Evolutionary conservation across 2,329 filamentous ascomycete genomes (phyloP).

Genomic region (Rhexocercosporidium sp.): DNA sequence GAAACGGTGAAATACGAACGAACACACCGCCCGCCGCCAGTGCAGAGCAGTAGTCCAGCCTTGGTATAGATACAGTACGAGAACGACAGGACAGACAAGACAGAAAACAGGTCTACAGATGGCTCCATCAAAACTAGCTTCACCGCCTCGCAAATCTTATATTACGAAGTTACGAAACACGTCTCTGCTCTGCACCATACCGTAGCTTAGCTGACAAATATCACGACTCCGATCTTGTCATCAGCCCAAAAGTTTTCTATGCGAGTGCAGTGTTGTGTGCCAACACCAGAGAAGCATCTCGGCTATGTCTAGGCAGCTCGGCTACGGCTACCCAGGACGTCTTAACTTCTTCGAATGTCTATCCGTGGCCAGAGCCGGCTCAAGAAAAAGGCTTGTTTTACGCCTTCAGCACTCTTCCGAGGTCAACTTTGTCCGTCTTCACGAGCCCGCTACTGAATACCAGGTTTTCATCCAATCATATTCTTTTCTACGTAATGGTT

Average conservation of each 20-base stretch:
- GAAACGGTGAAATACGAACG: too few relatives aligned
- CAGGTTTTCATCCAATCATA: not conserved
- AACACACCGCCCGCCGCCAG: not conserved
- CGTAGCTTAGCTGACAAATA: not conserved
- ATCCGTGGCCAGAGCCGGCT: not conserved
- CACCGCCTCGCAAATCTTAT: not conserved
- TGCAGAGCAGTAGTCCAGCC: not conserved
- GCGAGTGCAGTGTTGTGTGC: not conserved
- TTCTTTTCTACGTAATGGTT: not conserved
- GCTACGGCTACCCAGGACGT: not conserved
- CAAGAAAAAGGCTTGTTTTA: conserved; percentile 1
- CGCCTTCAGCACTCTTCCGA: not conserved
- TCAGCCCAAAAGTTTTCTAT: not conserved
- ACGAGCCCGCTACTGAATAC: not conserved
- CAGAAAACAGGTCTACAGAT: too few relatives aligned
- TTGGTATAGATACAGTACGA: not conserved
- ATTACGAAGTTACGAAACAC: too few relatives aligned
- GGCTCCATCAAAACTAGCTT: not conserved
- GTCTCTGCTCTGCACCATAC: too few relatives aligned
- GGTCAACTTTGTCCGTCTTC: too few relatives aligned
- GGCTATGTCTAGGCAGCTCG: not conserved
- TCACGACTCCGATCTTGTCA: not conserved
- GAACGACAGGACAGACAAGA: not conserved
- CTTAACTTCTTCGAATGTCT: not conserved
- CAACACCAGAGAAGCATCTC: conserved; percentile 8